Evolutionary conservation across 163 green algal genomes (phyloP), one percentile per base, ranked within the genome.

Genomic region (Botryococcus braunii): DNA sequence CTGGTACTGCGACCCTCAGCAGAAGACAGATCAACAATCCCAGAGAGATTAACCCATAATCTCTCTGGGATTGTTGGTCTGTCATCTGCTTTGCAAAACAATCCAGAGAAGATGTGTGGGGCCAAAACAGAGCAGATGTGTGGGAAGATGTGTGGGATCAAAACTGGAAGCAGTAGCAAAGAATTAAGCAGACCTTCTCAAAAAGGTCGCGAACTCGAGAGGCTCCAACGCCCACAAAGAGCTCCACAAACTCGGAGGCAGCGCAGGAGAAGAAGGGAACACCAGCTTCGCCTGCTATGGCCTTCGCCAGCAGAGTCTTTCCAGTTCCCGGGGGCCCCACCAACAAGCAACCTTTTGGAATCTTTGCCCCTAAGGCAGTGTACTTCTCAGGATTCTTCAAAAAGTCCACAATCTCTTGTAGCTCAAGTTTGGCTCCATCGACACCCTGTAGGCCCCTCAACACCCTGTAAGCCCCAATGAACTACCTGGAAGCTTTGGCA

Each of bases 211-310:
- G 79, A 47, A 99, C 90, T 56, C 94, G 92, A 32, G 85, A 91
- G 5, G 94, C 94, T 60, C 94, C 94, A 46, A 97, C 89, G 60
- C 94, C 94, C 17, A 99, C 94, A 82, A 98, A 99, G 72, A 99
- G 84, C 83, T 99, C 94, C 67, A 98, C 94, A 80, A 99, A 99
- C 86, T 98, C 93, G 7, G 91, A 97, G 40, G 92, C 94, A 21
- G 93, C 89, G 74, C 88, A 95, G 37, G 83, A 89, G 83, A 99
- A 97, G 91, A 99, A 99, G 43, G 94, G 93, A 43, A 89, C 85
- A 58, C 89, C 91, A 0, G 94, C 94, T 84, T 99, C 94, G 39
- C 94, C 94, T 23, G 94, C 94, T 39, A 98, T 90, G 31, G 92
- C 93, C 82, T 95, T 95, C 65, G 59, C 59, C 62, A 99, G 88